phyloP scores from a whole-genome alignment of 305 asterid genomes.

The Fraxinus baroniana region DNA sequence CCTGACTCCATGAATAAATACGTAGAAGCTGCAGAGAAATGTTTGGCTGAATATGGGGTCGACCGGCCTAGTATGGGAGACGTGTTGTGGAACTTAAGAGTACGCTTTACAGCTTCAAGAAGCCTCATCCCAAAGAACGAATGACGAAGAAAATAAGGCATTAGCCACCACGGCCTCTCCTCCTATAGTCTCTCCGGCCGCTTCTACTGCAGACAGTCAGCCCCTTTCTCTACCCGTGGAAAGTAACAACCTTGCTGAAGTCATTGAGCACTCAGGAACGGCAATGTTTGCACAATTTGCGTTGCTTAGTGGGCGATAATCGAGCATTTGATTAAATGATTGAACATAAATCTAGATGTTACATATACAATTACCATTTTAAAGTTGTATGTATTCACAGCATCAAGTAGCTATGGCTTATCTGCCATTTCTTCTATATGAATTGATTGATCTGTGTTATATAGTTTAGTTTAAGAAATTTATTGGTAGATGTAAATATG shows the following conservation, averaged over 20 bases:
- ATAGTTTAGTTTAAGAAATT: neutral
- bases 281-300: constrained; percentile 73
- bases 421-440: neutral
- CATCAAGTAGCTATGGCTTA: neutral
- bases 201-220: constrained; percentile 24
- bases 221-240: constrained; percentile 34
- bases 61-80: constrained; percentile 72
- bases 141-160: constrained; percentile 45
- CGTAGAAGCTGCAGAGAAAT: constrained; percentile 63
- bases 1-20: constrained; percentile 58
- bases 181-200: constrained; percentile 16
- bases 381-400: neutral
- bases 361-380: neutral
- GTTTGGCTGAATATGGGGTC: constrained; percentile 55
- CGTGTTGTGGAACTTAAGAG: constrained; percentile 58
- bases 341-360: neutral
- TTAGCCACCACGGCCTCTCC: constrained; percentile 20
- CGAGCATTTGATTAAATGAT: neutral
- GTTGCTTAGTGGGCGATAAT: constrained; percentile 59
- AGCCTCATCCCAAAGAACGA: constrained; percentile 48
- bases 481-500: neutral
- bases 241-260: constrained; percentile 31
- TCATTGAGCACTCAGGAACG: constrained; percentile 71
- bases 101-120: constrained; percentile 62
- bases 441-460: neutral